Conservation (phyloP, 495 filamentous ascomycete species). For the Rhizodiscina lignyota region DNA sequence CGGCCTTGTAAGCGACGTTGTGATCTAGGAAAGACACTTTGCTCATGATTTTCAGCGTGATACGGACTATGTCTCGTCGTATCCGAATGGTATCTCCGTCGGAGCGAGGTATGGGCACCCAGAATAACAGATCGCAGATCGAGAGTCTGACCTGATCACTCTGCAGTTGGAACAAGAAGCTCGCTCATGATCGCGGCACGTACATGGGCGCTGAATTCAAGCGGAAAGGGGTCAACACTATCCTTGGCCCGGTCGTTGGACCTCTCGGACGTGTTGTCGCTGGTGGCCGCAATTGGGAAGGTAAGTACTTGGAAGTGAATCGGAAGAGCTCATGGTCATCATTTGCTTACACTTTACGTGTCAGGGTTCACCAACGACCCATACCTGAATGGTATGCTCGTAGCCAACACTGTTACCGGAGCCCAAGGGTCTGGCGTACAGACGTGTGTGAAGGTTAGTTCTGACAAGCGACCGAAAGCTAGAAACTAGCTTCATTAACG, state of each 20-base stretch:
- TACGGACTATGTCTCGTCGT: slow-evolving; percentile 41
- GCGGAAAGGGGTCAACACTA: slow-evolving; percentile 14
- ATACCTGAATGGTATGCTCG: too few relatives aligned
- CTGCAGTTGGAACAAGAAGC: slow-evolving; percentile 7
- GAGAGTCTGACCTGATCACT: too few relatives aligned
- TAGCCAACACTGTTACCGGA: slow-evolving; percentile 32
- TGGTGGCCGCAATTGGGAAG: slow-evolving; percentile 44
- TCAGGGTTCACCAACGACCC: too few relatives aligned
- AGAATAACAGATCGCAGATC: too few relatives aligned
- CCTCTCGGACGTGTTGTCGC: slow-evolving; percentile 33
- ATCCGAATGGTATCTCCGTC: slow-evolving; percentile 8
- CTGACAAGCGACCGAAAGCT: slow-evolving; percentile 2
- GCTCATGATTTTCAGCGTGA: too few relatives aligned
- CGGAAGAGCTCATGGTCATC: too few relatives aligned
- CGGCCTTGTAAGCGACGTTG: too few relatives aligned
- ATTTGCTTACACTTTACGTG: too few relatives aligned
- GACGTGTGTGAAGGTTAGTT: slow-evolving; percentile 33
- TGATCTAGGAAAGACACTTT: too few relatives aligned
- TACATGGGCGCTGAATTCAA: slow-evolving; percentile 15
- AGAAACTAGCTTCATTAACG: slow-evolving; percentile 3
- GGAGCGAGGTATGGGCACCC: too few relatives aligned
- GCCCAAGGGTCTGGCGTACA: slow-evolving; percentile 36
- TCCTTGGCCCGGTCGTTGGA: slow-evolving; percentile 34
- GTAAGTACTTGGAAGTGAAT: slow-evolving; percentile 27
- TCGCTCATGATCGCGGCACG: slow-evolving; percentile 10